These are phyloP conservation scores for Alternaria viburni DNA, from an alignment of 2,329 filamentous ascomycete genomes.

Conservation along the genomic window DNA sequence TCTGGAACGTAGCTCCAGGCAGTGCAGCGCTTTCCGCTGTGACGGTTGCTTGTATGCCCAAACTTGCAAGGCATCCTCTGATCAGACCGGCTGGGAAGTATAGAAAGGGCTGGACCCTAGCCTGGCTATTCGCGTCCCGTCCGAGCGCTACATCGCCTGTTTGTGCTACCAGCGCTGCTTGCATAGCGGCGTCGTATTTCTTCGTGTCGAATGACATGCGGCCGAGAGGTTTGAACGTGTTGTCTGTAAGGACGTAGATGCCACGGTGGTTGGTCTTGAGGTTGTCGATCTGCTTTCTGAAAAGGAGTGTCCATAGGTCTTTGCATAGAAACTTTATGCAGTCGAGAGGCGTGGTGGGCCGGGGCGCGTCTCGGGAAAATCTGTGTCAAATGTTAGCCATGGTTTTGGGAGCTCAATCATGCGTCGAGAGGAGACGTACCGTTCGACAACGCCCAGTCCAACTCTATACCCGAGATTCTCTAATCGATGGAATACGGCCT, in stretches of 20 bases:
- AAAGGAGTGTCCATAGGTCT: slow-evolving; percentile 93
- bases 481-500: slow-evolving; percentile 83
- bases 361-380: slow-evolving; percentile 81
- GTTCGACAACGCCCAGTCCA: slow-evolving; percentile 87
- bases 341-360: slow-evolving; percentile 90
- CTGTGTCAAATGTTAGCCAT: slow-evolving; percentile 50
- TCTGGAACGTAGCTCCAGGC: slow-evolving; percentile 91
- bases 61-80: slow-evolving; percentile 84
- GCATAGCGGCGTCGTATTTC: slow-evolving; percentile 36
- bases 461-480: slow-evolving; percentile 90
- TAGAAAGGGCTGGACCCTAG: slow-evolving; percentile 66
- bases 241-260: slow-evolving; percentile 95
- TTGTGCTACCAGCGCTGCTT: slow-evolving; percentile 37
- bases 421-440: slow-evolving; percentile 60
- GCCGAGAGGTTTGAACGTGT: slow-evolving; percentile 84
- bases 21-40: slow-evolving; percentile 89
- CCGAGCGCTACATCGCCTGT: slow-evolving; percentile 40
- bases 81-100: slow-evolving; percentile 96
- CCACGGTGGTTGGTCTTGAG: slow-evolving; percentile 97
- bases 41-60: slow-evolving; percentile 90
- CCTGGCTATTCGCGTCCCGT: slow-evolving; percentile 59
- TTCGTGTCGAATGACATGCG: slow-evolving; percentile 80
- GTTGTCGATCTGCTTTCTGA: slow-evolving; percentile 97
- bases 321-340: slow-evolving; percentile 99
- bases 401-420: neutral